Percentiles rank a stretch among this genome's conserved stretches.
Conservation (phyloP, 352 stramenopile genomes). For the Globisporangium heterothallicum region DNA sequence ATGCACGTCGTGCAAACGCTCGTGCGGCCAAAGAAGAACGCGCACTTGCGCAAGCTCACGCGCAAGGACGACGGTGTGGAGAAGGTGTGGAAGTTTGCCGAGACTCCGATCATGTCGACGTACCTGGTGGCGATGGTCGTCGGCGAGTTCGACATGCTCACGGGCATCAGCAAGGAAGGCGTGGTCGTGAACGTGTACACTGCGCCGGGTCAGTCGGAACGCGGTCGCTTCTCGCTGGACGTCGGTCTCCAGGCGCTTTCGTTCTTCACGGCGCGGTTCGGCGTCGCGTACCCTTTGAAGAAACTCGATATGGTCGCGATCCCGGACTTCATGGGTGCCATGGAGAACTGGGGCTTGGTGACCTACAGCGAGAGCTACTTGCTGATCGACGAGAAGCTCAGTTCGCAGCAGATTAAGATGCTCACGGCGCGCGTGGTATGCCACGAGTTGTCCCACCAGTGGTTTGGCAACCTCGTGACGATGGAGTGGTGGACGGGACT, state of each 20-base stretch:
- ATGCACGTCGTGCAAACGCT: slow-evolving; percentile 91
- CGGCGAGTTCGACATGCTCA: slow-evolving; percentile 95
- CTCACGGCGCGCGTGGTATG: slow-evolving; percentile 92
- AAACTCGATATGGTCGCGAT: slow-evolving; percentile 98
- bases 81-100: slow-evolving; percentile 85
- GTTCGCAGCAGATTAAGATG: slow-evolving; percentile 48
- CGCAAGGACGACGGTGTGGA: slow-evolving; percentile 38
- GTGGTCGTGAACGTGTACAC: slow-evolving; percentile 96
- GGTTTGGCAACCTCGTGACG: slow-evolving; percentile 98
- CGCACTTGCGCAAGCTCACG: slow-evolving; percentile 41
- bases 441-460: slow-evolving; percentile 97
- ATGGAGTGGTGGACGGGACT: slow-evolving; percentile 96
- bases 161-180: slow-evolving; percentile 82
- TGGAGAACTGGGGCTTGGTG: slow-evolving; percentile 95
- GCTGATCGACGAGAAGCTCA: slow-evolving; percentile 72
- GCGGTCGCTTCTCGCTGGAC: slow-evolving; percentile 89
- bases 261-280: slow-evolving; percentile 72
- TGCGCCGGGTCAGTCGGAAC: slow-evolving; percentile 84
- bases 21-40: slow-evolving; percentile 52
- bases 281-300: slow-evolving; percentile 94
- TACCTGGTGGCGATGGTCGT: slow-evolving; percentile 96
- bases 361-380: slow-evolving; percentile 94
- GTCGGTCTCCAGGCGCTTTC: slow-evolving; percentile 53
- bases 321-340: slow-evolving; percentile 92
- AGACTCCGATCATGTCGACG: slow-evolving; percentile 96